phyloP scores from a whole-genome alignment of 129 eudicot genomes.

The Flaveria robusta region DNA sequence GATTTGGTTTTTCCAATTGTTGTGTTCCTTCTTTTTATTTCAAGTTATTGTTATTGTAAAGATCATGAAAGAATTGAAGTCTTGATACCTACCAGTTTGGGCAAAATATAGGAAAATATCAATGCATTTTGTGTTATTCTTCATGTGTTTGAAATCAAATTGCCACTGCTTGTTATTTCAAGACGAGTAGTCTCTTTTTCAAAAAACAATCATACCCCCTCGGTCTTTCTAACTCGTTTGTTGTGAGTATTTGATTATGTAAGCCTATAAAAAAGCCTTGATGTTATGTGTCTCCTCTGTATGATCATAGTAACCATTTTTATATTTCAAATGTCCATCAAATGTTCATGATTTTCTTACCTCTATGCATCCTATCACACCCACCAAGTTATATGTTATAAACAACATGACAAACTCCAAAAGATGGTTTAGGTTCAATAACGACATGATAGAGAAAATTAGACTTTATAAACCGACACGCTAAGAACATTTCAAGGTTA shows the following conservation, averaged over 20 bases:
- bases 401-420: background rate
- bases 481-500: conserved; percentile 40
- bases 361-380: background rate
- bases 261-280: no score
- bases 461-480: conserved; percentile 12
- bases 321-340: no score
- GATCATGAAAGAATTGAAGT: conserved; percentile 12
- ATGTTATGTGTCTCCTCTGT: no score
- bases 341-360: background rate
- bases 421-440: conserved; percentile 11
- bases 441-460: background rate
- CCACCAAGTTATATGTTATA: background rate
- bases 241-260: no score
- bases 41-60: conserved; percentile 3
- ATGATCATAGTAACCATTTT: no score
- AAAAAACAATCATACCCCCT: no score
- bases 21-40: background rate
- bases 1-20: conserved; percentile 4
- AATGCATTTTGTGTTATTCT: background rate
- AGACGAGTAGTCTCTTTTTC: background rate
- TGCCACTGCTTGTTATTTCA: background rate
- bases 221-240: no score
- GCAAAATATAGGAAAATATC: background rate
- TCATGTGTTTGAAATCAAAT: background rate
- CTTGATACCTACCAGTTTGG: background rate